Conservation (phyloP, 768 basidiomycete species). For the Russula compacta region DNA sequence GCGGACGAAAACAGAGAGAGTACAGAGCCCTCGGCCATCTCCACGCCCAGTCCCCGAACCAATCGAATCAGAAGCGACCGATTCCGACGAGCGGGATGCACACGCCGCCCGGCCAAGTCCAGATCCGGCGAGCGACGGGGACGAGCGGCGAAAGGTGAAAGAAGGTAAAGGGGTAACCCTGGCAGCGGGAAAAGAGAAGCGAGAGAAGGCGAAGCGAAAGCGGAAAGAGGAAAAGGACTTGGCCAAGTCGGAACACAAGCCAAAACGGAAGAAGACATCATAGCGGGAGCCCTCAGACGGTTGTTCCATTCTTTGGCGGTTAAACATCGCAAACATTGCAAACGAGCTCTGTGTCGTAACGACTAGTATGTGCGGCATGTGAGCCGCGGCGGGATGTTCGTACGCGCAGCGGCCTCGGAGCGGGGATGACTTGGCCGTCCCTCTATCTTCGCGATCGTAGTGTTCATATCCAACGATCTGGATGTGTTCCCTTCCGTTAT, state of each 20-base stretch:
- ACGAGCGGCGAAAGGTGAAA: not conserved
- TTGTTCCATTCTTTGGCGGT: not conserved
- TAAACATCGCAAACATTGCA: not conserved
- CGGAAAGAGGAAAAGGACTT: conserved; percentile 20
- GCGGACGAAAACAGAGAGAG: conserved; percentile 23
- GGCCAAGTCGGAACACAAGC: conserved; percentile 18
- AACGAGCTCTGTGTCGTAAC: no score
- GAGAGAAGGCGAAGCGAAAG: conserved; percentile 21
- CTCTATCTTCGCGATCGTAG: no score
- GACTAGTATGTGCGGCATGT: no score
- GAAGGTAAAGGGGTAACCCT: conserved; percentile 17
- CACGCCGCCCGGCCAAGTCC: conserved; percentile 27
- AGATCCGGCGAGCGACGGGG: conserved; percentile 23
- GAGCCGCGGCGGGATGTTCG: no score
- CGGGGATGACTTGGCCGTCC: no score
- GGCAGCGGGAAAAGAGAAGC: conserved; percentile 20
- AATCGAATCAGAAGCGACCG: conserved; percentile 20
- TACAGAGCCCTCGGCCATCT: conserved; percentile 17
- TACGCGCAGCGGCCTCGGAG: no score
- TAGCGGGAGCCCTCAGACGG: not conserved
- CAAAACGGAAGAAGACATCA: conserved; percentile 26
- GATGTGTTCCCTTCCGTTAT: no score
- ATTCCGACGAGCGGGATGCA: conserved; percentile 25
- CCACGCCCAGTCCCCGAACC: conserved; percentile 6
- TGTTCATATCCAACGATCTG: no score